These are phyloP conservation scores for Thielaviopsis ethacetica DNA, from an alignment of 2,329 filamentous ascomycete species.

Conservation along the genomic window DNA sequence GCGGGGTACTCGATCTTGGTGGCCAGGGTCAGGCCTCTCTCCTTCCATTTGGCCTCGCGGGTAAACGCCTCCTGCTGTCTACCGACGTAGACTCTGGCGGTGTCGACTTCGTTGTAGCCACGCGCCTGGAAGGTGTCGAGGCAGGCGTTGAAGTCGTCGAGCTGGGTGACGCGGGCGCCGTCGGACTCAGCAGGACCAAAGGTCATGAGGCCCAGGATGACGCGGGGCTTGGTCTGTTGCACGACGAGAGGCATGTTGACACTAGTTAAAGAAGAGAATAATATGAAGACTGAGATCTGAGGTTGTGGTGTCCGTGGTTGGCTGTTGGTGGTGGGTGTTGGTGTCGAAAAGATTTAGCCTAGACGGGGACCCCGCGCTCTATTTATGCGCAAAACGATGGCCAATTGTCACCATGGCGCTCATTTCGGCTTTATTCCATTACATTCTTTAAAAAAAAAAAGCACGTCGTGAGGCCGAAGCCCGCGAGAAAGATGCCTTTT, in stretches of 20 bases:
- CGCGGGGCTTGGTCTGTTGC: constrained; percentile 37
- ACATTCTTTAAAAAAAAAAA: no score
- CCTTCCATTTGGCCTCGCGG: constrained; percentile 57
- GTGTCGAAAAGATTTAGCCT: neutral
- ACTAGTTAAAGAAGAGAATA: neutral
- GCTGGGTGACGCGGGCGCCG: constrained; percentile 56
- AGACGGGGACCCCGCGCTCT: neutral
- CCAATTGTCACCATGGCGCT: neutral
- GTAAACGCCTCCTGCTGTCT: constrained; percentile 68
- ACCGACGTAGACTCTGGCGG: constrained; percentile 56
- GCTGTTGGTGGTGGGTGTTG: neutral
- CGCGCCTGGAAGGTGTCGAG: constrained; percentile 62
- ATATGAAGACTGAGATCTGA: neutral
- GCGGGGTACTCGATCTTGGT: constrained; percentile 58
- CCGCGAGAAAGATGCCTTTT: neutral
- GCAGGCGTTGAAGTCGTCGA: constrained; percentile 49
- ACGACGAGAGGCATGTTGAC: constrained; percentile 30
- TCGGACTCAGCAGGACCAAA: constrained; percentile 47
- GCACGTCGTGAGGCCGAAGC: neutral
- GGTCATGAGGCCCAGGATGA: constrained; percentile 78
- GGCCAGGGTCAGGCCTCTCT: constrained; percentile 59
- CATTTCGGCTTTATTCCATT: neutral
- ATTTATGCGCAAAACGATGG: neutral
- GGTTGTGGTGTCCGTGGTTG: neutral
- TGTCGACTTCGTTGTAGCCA: constrained; percentile 76